A percentile compares a stretch with the other conserved stretches of the same genome.
Evolutionary conservation across 1,139 yeast species (phyloP).

Genomic region (Sugiyamaella xylanicola): DNA sequence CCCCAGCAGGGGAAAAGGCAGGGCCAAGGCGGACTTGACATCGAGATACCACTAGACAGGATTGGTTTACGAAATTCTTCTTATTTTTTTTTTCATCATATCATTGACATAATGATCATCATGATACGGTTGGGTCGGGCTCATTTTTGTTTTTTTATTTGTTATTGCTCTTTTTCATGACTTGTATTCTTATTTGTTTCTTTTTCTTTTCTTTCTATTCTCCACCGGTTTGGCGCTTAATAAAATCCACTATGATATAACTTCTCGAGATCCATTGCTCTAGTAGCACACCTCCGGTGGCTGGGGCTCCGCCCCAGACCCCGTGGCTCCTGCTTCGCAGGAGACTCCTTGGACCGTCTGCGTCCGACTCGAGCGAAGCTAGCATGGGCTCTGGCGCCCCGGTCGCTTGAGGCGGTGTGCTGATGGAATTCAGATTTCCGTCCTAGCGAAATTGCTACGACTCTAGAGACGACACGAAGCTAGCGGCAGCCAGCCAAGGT

Average conservation of each 20-base stretch:
- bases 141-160: background rate
- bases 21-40: background rate
- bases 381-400: too few species aligned
- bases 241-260: background rate
- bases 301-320: background rate
- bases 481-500: too few species aligned
- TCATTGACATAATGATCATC: background rate
- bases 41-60: slow-evolving; percentile 8
- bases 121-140: slow-evolving; percentile 3
- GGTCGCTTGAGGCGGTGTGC: too few species aligned
- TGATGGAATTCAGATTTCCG: too few species aligned
- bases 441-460: too few species aligned
- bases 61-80: background rate
- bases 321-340: background rate
- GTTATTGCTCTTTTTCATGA: background rate
- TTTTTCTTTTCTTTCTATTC: background rate
- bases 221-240: background rate
- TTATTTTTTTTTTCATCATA: background rate
- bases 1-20: background rate
- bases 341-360: background rate
- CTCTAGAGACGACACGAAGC: too few species aligned
- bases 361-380: too few species aligned
- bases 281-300: background rate
- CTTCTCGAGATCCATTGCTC: too few species aligned
- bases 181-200: slow-evolving; percentile 2